Percentiles rank a stretch among this genome's conserved stretches.
These are phyloP conservation scores for Mortierella sp. DNA, from an alignment of 371 early-diverging fungal genomes.

Conservation along the genomic window DNA sequence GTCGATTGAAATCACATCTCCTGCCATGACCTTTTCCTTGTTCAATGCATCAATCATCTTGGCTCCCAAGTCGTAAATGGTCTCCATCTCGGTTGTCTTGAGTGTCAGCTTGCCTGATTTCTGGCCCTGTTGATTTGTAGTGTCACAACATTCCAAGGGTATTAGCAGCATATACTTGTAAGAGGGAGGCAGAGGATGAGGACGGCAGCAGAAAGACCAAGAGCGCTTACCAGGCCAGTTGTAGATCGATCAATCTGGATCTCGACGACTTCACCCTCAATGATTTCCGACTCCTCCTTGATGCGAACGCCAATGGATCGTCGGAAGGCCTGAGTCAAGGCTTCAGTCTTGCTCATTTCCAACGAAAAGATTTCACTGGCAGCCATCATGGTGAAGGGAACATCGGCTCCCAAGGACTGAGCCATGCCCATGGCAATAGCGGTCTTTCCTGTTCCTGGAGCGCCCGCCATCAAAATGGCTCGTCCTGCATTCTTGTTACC, in stretches of 20 bases:
- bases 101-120: slow-evolving; percentile 97
- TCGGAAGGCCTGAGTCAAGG: slow-evolving; percentile 98
- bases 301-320: slow-evolving; percentile 97
- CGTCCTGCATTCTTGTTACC: slow-evolving; percentile 98
- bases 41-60: slow-evolving; percentile 98
- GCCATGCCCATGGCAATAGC: slow-evolving; percentile 97
- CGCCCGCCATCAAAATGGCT: slow-evolving; percentile 97
- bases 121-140: slow-evolving; percentile 78
- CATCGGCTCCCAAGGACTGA: slow-evolving; percentile 90
- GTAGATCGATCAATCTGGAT: slow-evolving; percentile 95
- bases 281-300: slow-evolving; percentile 97
- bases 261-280: slow-evolving; percentile 99
- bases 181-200: not conserved
- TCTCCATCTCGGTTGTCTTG: slow-evolving; percentile 99
- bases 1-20: slow-evolving; percentile 98
- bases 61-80: slow-evolving; percentile 97
- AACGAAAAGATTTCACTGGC: slow-evolving; percentile 98
- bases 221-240: slow-evolving; percentile 85
- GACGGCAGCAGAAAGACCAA: too few relatives aligned
- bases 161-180: not conserved
- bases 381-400: slow-evolving; percentile 96
- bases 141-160: too few relatives aligned
- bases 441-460: slow-evolving; percentile 98
- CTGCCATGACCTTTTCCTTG: slow-evolving; percentile 97
- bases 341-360: slow-evolving; percentile 99